Evolutionary conservation across 2,329 filamentous ascomycete species (phyloP).

Genomic region (Fusarium sp.): DNA sequence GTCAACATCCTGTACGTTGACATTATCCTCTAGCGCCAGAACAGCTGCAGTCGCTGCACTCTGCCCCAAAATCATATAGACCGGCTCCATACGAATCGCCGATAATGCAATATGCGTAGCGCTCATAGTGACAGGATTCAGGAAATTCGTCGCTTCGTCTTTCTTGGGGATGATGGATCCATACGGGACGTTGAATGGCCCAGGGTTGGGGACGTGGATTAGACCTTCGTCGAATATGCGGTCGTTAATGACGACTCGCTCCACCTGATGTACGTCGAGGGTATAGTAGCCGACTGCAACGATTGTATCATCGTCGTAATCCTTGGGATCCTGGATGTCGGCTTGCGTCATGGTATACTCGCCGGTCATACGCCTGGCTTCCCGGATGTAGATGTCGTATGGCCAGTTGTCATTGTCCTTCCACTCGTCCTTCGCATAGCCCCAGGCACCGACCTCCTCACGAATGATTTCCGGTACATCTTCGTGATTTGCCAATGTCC

Average conservation of each 20-base stretch:
- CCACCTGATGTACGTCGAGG: constrained; percentile 32
- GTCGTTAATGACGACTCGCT: constrained; percentile 25
- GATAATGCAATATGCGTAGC: constrained; percentile 27
- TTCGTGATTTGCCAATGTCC: constrained; percentile 34
- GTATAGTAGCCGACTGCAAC: constrained; percentile 33
- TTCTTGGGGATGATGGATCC: constrained; percentile 11
- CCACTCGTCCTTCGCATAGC: constrained; percentile 38
- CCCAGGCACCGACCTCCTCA: background rate
- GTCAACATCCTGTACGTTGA: constrained; percentile 32
- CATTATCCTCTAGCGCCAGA: constrained; percentile 33
- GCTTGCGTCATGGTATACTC: constrained; percentile 32
- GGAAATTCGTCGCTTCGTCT: constrained; percentile 27
- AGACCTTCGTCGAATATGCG: constrained; percentile 32
- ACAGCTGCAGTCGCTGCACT: constrained; percentile 33
- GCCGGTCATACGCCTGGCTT: constrained; percentile 33
- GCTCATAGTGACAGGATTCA: constrained; percentile 29
- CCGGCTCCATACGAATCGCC: constrained; percentile 29
- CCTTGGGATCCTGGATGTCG: constrained; percentile 22
- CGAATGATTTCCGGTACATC: constrained; percentile 16
- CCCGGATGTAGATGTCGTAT: constrained; percentile 34
- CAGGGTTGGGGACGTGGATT: constrained; percentile 20
- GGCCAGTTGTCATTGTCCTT: constrained; percentile 27
- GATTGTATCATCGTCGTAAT: constrained; percentile 14
- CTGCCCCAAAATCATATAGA: constrained; percentile 33
- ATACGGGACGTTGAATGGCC: constrained; percentile 28